Base-by-base conservation (phyloP, 371 early-diverging fungal species). In the Rhizopus sp. region DNA sequence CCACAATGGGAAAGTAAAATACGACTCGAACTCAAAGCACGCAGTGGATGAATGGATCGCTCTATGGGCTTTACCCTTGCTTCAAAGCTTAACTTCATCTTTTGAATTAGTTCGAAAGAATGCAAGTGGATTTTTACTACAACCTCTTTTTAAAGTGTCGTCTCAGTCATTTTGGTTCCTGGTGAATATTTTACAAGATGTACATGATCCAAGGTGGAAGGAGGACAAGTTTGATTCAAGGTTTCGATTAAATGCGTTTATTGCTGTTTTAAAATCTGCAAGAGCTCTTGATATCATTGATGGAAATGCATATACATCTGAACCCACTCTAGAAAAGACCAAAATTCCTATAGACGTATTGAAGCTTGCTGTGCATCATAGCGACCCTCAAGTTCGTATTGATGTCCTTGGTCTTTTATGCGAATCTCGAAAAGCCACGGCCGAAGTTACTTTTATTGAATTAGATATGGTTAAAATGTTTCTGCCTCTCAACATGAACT, bases 381-480 rank as follows among this genome's bases (percentile, higher is more conserved):
- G 80, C 1, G 93, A 92, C 60, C 67, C 72, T 39, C 83, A 85
- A 32, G 85, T 93, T n/a, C 86, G 95, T 7, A 75, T 86, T 30
- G 94, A 95, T 56, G 87, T 88, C 0, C 72, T 93, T 42, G 92
- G 90, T 4, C 72, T 95, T 4, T 64, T 94, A 8, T 90, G 93
- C 60, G 92, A 92, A 54, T 83, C 91, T 0, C 77, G 84, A 37
- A 85, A 88, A 35, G 77, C 83, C 4, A 84, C 87, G 0, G 77
- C 85, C 7, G 78, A 78, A n/a, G 73, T 88, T 5, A 81, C 81
- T 6, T 55, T 59, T 8, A 66, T 70, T 15, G 91, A 92, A 59
- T 55, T 81, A 31, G 73, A 77, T 1, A 69, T 89, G 59, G 44
- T 91, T 7, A 74, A 75, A 44, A 62, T 74, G 29, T 84, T 89